phyloP scores from a whole-genome alignment of 2,329 filamentous ascomycete species.

The Hypomyces rosellus region DNA sequence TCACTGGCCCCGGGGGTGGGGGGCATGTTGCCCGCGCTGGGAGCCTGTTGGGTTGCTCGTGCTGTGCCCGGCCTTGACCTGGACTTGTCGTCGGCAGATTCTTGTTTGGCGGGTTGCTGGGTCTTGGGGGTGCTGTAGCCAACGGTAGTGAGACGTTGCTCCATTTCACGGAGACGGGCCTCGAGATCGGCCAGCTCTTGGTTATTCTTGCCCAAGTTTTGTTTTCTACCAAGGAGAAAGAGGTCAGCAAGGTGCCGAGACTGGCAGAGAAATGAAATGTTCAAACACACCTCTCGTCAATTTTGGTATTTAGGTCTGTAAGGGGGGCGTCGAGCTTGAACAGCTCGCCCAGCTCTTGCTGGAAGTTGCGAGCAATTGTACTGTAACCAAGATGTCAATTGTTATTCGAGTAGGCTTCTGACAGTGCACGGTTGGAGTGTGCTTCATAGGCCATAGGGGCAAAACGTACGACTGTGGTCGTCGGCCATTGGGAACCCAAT shows the following conservation, averaged over 20 bases:
- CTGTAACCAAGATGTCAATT: conserved; percentile 38
- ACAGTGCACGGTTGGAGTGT: background rate
- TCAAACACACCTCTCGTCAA: conserved; percentile 70
- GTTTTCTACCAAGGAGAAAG: conserved; percentile 54
- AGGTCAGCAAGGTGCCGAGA: background rate
- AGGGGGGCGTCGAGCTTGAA: conserved; percentile 81
- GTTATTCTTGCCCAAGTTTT: conserved; percentile 65
- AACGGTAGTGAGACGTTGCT: conserved; percentile 59
- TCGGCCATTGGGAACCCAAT: conserved; percentile 72
- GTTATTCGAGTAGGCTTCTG: background rate
- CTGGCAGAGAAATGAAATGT: background rate
- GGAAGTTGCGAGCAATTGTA: conserved; percentile 82
- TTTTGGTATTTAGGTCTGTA: conserved; percentile 64
- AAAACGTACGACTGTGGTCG: conserved; percentile 76
- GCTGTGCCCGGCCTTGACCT: conserved; percentile 50
- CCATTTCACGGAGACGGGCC: conserved; percentile 75
- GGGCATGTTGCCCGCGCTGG: conserved; percentile 51
- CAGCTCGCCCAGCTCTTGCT: conserved; percentile 76
- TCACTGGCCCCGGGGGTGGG: conserved; percentile 56
- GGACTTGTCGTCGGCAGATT: conserved; percentile 27
- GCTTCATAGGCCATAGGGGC: background rate
- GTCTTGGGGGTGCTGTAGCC: conserved; percentile 12
- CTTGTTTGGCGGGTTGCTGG: conserved; percentile 11
- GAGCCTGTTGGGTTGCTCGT: conserved; percentile 44
- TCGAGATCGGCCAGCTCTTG: conserved; percentile 83